Conservation (phyloP, 495 filamentous ascomycete species). For the Podospora pseudoanserina region DNA sequence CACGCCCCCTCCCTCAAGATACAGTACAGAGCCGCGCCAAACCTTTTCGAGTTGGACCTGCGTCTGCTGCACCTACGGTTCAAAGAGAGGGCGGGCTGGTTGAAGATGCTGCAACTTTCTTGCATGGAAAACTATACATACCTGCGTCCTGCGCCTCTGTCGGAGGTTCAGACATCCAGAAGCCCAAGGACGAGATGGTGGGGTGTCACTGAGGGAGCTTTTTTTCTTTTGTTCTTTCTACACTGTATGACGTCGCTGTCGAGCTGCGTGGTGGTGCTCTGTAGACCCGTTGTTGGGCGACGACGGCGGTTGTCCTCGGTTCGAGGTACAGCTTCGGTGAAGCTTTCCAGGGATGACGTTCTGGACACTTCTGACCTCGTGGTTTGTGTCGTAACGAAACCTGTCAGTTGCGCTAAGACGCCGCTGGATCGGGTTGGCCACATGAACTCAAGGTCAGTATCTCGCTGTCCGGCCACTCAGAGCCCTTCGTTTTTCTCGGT, state of each 20-base stretch:
- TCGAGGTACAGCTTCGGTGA: background rate
- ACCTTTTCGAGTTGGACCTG: constrained; percentile 35
- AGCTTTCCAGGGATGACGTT: background rate
- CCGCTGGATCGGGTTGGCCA: constrained; percentile 23
- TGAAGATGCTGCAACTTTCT: background rate
- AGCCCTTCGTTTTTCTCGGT: constrained; percentile 15
- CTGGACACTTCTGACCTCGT: background rate
- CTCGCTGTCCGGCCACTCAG: constrained; percentile 25
- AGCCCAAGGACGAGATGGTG: constrained; percentile 15
- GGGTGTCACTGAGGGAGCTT: background rate
- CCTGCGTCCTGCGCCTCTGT: background rate
- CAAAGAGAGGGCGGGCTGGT: constrained; percentile 1
- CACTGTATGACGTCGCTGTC: background rate
- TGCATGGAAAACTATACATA: background rate
- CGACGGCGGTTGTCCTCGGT: background rate
- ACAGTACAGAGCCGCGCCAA: constrained; percentile 25
- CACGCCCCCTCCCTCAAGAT: constrained; percentile 9
- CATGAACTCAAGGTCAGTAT: constrained; percentile 35
- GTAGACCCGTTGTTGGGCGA: background rate
- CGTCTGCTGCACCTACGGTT: constrained; percentile 21
- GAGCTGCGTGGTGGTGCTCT: background rate
- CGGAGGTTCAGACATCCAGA: background rate
- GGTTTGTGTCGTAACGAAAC: constrained; percentile 12
- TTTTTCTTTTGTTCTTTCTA: background rate
- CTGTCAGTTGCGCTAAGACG: constrained; percentile 15